Percentiles rank a stretch among this genome's conserved stretches.
These are phyloP conservation scores for Sporothrix sp. DNA, from an alignment of 2,329 filamentous ascomycete genomes.

Conservation along the genomic window DNA sequence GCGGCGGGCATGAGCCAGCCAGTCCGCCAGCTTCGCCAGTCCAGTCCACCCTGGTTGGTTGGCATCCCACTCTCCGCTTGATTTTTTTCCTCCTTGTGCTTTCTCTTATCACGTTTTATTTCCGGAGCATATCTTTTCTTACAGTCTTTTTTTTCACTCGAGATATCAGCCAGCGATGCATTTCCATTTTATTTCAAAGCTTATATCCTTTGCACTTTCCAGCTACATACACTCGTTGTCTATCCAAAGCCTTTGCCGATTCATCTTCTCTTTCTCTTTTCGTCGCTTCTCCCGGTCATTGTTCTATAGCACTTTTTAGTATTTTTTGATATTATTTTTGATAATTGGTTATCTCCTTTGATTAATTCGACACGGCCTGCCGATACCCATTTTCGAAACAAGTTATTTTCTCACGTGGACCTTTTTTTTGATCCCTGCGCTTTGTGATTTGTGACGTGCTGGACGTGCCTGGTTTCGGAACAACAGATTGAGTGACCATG, in stretches of 20 bases:
- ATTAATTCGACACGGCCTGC: no score
- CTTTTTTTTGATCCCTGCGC: background rate
- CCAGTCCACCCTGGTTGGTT: background rate
- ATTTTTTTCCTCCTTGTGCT: background rate
- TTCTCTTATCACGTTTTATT: background rate
- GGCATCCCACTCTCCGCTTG: background rate
- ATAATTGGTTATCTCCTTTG: background rate
- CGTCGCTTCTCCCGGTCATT: background rate
- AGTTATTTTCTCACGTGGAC: no score
- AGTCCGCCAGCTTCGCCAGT: no score
- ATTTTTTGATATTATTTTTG: background rate
- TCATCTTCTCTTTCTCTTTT: background rate
- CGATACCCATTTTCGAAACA: background rate
- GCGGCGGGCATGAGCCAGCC: conserved; percentile 32
- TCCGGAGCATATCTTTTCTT: background rate
- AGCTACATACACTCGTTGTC: background rate
- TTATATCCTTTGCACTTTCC: background rate
- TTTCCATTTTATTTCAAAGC: background rate
- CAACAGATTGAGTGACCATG: no score
- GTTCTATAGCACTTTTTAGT: background rate
- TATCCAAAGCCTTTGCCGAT: background rate
- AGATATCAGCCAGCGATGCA: conserved; percentile 8
- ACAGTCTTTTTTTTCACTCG: background rate
- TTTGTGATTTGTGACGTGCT: background rate
- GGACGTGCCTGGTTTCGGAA: background rate